A percentile compares a stretch with the other conserved stretches of the same genome.
Evolutionary conservation across 2,329 filamentous ascomycete genomes (phyloP).

Genomic region (Aspergillus piperis): DNA sequence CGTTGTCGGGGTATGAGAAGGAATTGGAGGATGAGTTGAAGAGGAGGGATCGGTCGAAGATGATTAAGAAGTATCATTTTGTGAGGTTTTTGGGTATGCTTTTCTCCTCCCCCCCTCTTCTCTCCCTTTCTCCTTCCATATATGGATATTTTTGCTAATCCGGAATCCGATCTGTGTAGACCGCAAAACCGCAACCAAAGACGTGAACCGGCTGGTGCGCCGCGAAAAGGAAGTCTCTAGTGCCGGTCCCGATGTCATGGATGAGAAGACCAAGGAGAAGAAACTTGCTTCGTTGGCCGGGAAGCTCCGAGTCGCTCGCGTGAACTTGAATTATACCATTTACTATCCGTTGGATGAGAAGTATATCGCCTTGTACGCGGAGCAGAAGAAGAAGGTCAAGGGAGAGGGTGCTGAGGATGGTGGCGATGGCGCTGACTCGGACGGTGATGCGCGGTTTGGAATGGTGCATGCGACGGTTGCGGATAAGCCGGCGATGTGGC

Average conservation of each 20-base stretch:
- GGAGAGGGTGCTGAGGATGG: slow-evolving; percentile 21
- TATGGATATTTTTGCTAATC: slow-evolving; percentile 4
- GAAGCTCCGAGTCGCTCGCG: slow-evolving; percentile 52
- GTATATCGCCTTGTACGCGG: slow-evolving; percentile 59
- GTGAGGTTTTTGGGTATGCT: slow-evolving; percentile 61
- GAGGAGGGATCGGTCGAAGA: slow-evolving; percentile 54
- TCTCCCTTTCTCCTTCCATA: neutral
- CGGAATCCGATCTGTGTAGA: slow-evolving; percentile 26
- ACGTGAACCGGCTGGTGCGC: slow-evolving; percentile 37
- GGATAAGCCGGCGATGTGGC: slow-evolving; percentile 47
- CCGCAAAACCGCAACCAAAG: slow-evolving; percentile 45
- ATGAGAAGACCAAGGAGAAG: slow-evolving; percentile 21
- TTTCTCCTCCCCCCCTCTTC: neutral
- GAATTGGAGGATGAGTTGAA: slow-evolving; percentile 55
- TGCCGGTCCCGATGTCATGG: neutral
- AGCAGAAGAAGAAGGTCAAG: slow-evolving; percentile 28
- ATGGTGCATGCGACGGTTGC: slow-evolving; percentile 11
- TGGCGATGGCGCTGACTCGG: slow-evolving; percentile 19
- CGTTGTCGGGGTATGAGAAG: slow-evolving; percentile 57
- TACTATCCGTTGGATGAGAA: slow-evolving; percentile 62
- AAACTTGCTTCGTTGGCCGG: slow-evolving; percentile 27
- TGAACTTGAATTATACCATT: slow-evolving; percentile 64
- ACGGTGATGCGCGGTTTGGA: slow-evolving; percentile 23
- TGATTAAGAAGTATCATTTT: slow-evolving; percentile 65
- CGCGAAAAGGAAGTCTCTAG: slow-evolving; percentile 44